Base-by-base conservation (phyloP, 2,329 filamentous ascomycete species). In the Chlorencoelia australis region DNA sequence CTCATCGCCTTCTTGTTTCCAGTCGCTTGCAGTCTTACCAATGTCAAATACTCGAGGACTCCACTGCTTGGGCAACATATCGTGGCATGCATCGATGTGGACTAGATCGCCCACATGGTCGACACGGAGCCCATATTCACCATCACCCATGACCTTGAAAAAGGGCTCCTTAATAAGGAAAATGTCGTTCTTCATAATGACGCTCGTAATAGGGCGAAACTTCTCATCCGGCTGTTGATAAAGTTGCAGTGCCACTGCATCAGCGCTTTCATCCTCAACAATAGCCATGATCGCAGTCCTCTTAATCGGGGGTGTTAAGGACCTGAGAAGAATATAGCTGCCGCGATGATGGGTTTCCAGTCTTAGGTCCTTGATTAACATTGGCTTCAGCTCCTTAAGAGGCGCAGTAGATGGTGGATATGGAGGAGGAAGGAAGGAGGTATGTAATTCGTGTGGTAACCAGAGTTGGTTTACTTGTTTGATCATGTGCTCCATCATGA, bases 151-250 rank as follows among this genome's bases (percentile, higher is more conserved):
- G 1, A 48, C 18, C 41, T 65, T 68, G 42, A 73, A 59, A 46
- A 63, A 74, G 0, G 70, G 69, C 38, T 75, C 69, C 43, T 73
- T 75, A 14, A 75, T 33, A 19, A 73, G 45, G 5, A 62, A 58
- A 0, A 63, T 45, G 10, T 52, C 55, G 1, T 56, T 53, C 5
- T 51, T 35, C 0, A 43, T 35, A 3, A 71, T 35, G 9, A 29
- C 19, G 25, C 7, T 14, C 8, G n/a, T 28, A 10, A 19, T 27
- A 3, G 59, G 45, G 0, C 61, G 50, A 2, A 56, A 39, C 1
- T 50, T 40, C 18, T 64, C 60, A 1, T 58, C 54, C 3, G 57
- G 60, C 29, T 67, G 64, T 27, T 67, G 55, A 40, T 65, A 64
- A 0, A 69, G 44, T 41, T 64, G 55, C 4, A 71, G 43, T 20